Evolutionary conservation across 148 eudicot species (phyloP).

Genomic region (Vaccinium vitisidaea): DNA sequence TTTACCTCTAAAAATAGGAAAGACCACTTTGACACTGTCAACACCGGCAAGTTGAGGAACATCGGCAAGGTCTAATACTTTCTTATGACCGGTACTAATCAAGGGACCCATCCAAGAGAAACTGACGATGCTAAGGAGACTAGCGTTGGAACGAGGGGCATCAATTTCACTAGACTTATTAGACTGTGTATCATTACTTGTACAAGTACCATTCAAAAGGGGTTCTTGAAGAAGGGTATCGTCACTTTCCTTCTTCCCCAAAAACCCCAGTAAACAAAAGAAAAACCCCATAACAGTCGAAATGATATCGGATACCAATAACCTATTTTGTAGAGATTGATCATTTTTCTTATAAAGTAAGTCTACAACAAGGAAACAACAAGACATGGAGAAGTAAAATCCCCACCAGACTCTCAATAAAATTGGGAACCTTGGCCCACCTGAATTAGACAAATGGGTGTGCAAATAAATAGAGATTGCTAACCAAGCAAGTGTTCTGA

Average conservation of each 20-base stretch:
- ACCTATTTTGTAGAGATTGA: constrained; percentile 26
- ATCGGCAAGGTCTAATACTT: constrained; percentile 53
- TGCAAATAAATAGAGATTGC: constrained; percentile 42
- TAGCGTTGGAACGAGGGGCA: constrained; percentile 38
- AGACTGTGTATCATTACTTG: constrained; percentile 6
- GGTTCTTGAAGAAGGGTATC: constrained; percentile 37
- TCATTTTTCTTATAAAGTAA: constrained; percentile 18
- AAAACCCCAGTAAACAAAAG: constrained; percentile 37
- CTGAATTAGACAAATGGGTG: constrained; percentile 23
- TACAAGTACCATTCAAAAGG: constrained; percentile 41
- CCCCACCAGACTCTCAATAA: constrained; percentile 72
- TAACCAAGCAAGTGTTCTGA: constrained; percentile 43
- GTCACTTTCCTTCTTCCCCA: constrained; percentile 30
- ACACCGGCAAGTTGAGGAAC: constrained; percentile 49
- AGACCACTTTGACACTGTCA: constrained; percentile 45
- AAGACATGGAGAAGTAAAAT: constrained; percentile 45
- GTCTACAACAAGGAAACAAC: constrained; percentile 50
- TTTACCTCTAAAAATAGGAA: constrained; percentile 29
- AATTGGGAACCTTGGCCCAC: constrained; percentile 43
- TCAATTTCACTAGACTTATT: constrained; percentile 22
- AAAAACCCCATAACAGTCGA: constrained; percentile 34
- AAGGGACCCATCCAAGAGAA: constrained; percentile 54
- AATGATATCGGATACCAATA: constrained; percentile 44
- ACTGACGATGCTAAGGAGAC: constrained; percentile 39
- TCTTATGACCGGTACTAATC: constrained; percentile 40